Percentiles rank a stretch among this genome's conserved stretches.
Evolutionary conservation across 352 stramenopile genomes (phyloP).

Genomic region (Globisporangium irregulare): DNA sequence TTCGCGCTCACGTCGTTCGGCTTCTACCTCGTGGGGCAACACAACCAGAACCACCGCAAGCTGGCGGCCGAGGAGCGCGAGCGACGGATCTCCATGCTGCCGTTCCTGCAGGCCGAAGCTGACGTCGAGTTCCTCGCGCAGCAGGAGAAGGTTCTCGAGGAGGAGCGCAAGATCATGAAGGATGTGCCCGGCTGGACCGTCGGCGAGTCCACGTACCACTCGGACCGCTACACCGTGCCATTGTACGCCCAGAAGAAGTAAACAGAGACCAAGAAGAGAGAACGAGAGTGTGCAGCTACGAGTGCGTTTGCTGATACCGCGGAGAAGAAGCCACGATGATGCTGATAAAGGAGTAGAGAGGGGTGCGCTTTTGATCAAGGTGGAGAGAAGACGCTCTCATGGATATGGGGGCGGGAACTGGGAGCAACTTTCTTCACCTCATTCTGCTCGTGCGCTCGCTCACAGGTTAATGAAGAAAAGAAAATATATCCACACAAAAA

Average conservation of each 20-base stretch:
- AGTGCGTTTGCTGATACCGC: background rate
- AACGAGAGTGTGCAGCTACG: background rate
- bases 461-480: conserved; percentile 4
- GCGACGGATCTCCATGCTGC: conserved; percentile 90
- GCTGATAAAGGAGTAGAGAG: background rate
- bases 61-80: conserved; percentile 87
- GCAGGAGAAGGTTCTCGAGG: conserved; percentile 85
- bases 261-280: conserved; percentile 7
- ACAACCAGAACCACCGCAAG: conserved; percentile 70
- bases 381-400: background rate
- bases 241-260: conserved; percentile 82
- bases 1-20: conserved; percentile 72
- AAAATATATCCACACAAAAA: conserved; percentile 11
- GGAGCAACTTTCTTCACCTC: background rate
- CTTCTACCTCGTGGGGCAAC: conserved; percentile 74
- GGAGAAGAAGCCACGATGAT: background rate
- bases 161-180: conserved; percentile 95
- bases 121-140: conserved; percentile 89
- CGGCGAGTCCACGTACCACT: conserved; percentile 89
- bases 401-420: background rate
- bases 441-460: background rate
- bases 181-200: conserved; percentile 91
- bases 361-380: background rate
- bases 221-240: conserved; percentile 73
- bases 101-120: conserved; percentile 95